Conservation (phyloP, 2,329 filamentous ascomycete genomes). For the Stagonosporopsis vannaccii region DNA sequence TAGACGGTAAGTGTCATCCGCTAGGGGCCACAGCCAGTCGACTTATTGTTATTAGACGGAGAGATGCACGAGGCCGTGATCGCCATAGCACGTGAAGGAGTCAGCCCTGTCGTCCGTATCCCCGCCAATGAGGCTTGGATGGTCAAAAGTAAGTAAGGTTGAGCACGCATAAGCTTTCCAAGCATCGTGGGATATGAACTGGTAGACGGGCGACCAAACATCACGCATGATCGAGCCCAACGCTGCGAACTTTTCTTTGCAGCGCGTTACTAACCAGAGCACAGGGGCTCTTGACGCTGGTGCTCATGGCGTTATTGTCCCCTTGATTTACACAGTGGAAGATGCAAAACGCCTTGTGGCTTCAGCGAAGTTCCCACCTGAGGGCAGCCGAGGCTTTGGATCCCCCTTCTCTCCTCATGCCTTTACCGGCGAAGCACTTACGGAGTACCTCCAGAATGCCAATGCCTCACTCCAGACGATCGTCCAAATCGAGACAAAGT, state of each 20-base stretch:
- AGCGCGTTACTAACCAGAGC: not conserved
- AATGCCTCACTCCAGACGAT: constrained; percentile 62
- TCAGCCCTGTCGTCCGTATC: constrained; percentile 57
- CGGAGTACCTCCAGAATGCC: constrained; percentile 63
- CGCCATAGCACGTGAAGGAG: constrained; percentile 54
- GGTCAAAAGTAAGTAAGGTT: constrained; percentile 60
- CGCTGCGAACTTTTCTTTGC: not conserved
- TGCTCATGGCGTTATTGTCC: constrained; percentile 66
- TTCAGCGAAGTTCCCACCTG: constrained; percentile 64
- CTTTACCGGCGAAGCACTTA: constrained; percentile 51
- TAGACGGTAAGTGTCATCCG: constrained; percentile 52
- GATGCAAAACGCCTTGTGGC: constrained; percentile 61
- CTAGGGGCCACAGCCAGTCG: not conserved
- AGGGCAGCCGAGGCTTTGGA: constrained; percentile 63
- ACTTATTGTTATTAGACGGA: constrained; percentile 46
- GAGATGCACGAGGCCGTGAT: constrained; percentile 65
- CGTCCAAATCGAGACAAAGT: constrained; percentile 56
- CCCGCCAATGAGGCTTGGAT: constrained; percentile 67
- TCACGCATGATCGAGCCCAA: not conserved
- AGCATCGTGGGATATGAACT: no score
- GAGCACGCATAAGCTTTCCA: not conserved
- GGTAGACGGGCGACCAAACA: not conserved
- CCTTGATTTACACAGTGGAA: constrained; percentile 60
- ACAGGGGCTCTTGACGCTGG: constrained; percentile 64
- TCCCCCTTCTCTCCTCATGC: constrained; percentile 61